Evolutionary conservation across 805 yeast species (phyloP), one percentile per base, ranked within the genome.

Genomic region (Pichia phayaonensis): DNA sequence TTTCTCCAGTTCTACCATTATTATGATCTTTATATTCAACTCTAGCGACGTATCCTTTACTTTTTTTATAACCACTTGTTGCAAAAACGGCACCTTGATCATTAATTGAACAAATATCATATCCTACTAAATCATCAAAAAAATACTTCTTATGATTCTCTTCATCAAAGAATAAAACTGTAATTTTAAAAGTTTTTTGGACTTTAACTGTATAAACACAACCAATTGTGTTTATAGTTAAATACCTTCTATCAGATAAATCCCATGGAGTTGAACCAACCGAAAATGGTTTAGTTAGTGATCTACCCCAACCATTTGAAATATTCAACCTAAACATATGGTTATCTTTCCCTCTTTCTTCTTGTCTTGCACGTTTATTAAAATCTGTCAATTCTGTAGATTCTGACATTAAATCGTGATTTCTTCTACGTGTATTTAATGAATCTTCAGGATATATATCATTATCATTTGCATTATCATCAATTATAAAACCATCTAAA

Each of bases 261-360:
- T 67, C 66, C 84, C 90, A 90, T 0, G 96, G 96, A 0, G 98
- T 92, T 8, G 85, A 79, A 1, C 98, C 98, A 1, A 88, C 86
- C 3, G 95, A 88, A 58, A 81, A 84, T 0, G 97, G 90, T 44
- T 68, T 71, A 8, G 51, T 42, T n/a, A 47, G 26, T 18, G 42
- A 21, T 36, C 40, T 46, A 34, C 50, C 50, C 53, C 53, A 50
- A n/a, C 53, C 53, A 18, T 45, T 38, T 36, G 39, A 36, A 26
- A 47, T 22, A 26, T 40, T 39, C 20, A 50, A 38, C 4, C 42
- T 43, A 16, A 27, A 41, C n/a, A 40, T n/a, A 44, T 40, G 42
- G 16, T 21, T 44, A n/a, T 27, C 36, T 8, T n/a, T 31, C 34
- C 24, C 26, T 13, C 31, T 47, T 23, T 31, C 34, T 23, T 52